These are phyloP conservation scores for Calonectria multiphialidica DNA, from an alignment of 2,329 filamentous ascomycete genomes.

Conservation along the genomic window DNA sequence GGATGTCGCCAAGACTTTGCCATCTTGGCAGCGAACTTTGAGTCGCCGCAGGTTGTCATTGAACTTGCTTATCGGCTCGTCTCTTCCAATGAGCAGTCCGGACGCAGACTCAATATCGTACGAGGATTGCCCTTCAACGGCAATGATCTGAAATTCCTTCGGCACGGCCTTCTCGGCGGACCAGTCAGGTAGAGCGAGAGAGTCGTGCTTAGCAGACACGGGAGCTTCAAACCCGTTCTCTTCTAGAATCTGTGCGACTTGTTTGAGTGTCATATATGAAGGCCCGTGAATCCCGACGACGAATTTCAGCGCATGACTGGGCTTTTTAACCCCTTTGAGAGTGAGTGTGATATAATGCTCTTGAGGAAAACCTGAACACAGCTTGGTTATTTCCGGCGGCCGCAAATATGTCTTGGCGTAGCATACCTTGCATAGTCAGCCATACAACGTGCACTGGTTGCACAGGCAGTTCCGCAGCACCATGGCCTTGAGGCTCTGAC, in stretches of 20 bases:
- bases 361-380: not conserved
- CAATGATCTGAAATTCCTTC: not conserved
- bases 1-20: not conserved
- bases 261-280: slow-evolving; percentile 16
- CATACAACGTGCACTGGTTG: not conserved
- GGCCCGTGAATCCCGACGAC: not conserved
- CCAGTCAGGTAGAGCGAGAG: not conserved
- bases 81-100: not conserved
- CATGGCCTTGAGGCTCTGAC: not conserved
- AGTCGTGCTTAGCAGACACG: slow-evolving; percentile 5
- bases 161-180: not conserved
- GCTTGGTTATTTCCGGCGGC: not conserved
- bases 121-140: not conserved
- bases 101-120: slow-evolving; percentile 1
- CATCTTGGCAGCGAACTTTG: not conserved
- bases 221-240: not conserved
- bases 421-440: slow-evolving; percentile 6
- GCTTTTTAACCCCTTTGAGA: not conserved
- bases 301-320: not conserved
- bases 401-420: not conserved
- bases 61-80: not conserved
- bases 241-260: not conserved
- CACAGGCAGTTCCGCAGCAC: not conserved
- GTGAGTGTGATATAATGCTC: not conserved
- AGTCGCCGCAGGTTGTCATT: not conserved